These are phyloP conservation scores for Flaveria sonorensis DNA, from an alignment of 129 eudicot species.

Conservation along the genomic window DNA sequence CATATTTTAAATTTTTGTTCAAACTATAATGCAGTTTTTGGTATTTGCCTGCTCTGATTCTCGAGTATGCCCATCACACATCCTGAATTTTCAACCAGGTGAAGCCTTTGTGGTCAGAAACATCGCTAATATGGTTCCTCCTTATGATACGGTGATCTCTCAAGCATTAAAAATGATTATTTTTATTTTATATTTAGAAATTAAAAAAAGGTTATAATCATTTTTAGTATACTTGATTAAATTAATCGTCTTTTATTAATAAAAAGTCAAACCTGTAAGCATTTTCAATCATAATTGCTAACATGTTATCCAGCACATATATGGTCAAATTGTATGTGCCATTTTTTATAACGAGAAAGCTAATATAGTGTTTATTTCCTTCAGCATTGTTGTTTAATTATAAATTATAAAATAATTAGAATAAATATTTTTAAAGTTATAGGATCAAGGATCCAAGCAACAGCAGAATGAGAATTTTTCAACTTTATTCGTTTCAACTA, in stretches of 20 bases:
- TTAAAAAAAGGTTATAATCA: neutral
- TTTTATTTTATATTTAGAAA: neutral
- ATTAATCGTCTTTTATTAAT: neutral
- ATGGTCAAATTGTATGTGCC: slow-evolving; percentile 10
- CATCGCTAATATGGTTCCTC: slow-evolving; percentile 95
- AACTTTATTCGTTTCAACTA: neutral
- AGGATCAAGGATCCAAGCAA: neutral
- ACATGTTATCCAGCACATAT: slow-evolving; percentile 36
- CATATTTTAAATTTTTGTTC: neutral
- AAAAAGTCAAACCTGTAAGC: slow-evolving; percentile 34
- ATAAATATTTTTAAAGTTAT: neutral
- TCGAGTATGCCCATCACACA: slow-evolving; percentile 87
- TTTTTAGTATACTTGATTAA: slow-evolving; percentile 4
- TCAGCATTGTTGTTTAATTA: neutral
- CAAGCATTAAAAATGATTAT: neutral
- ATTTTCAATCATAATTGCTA: slow-evolving; percentile 28
- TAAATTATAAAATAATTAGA: neutral
- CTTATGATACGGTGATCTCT: slow-evolving; percentile 57
- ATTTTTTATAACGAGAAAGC: neutral
- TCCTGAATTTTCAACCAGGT: slow-evolving; percentile 83
- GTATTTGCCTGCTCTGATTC: slow-evolving; percentile 93
- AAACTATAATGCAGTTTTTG: slow-evolving; percentile 55
- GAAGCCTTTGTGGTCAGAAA: slow-evolving; percentile 85
- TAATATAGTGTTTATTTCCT: neutral
- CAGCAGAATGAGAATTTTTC: neutral